Evolutionary conservation across 176 grass and related monocot genomes (phyloP).

Genomic region (Thalia dealbata): DNA sequence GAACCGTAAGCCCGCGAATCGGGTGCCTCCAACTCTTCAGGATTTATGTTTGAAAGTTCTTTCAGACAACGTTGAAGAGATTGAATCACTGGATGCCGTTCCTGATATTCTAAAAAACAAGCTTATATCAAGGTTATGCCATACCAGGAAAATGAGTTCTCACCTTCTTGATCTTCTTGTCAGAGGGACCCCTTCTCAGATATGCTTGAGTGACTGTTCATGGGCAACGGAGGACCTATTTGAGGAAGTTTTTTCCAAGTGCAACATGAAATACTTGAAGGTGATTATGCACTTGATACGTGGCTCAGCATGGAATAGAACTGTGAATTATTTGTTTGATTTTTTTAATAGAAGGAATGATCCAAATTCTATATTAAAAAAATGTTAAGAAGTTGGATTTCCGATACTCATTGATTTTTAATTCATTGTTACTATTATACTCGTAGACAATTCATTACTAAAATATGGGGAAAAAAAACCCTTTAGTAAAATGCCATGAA

Average conservation of each 20-base stretch:
- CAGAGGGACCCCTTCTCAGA: slow-evolving; percentile 34
- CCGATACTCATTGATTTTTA: no score
- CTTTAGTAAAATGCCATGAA: no score
- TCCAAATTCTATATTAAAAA: no score
- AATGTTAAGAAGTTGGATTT: no score
- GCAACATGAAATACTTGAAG: slow-evolving; percentile 42
- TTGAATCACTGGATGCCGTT: slow-evolving; percentile 71
- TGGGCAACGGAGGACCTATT: slow-evolving; percentile 71
- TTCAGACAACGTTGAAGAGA: slow-evolving; percentile 50
- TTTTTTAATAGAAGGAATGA: no score
- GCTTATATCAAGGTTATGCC: slow-evolving; percentile 46
- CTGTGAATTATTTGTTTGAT: no score
- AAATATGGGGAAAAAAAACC: no score
- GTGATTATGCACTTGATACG: slow-evolving; percentile 25
- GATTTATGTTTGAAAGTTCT: slow-evolving; percentile 52
- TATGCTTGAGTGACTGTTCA: slow-evolving; percentile 70
- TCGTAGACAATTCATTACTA: no score
- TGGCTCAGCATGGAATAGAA: neutral
- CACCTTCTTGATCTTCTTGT: slow-evolving; percentile 49
- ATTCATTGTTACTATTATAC: no score
- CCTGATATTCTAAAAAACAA: slow-evolving; percentile 54
- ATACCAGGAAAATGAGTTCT: slow-evolving; percentile 67
- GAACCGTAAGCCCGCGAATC: slow-evolving; percentile 9
- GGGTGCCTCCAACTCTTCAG: slow-evolving; percentile 36
- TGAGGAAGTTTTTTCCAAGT: slow-evolving; percentile 43